Conservation (phyloP, 2,329 filamentous ascomycete genomes). For the Fusarium gaditjirri region DNA sequence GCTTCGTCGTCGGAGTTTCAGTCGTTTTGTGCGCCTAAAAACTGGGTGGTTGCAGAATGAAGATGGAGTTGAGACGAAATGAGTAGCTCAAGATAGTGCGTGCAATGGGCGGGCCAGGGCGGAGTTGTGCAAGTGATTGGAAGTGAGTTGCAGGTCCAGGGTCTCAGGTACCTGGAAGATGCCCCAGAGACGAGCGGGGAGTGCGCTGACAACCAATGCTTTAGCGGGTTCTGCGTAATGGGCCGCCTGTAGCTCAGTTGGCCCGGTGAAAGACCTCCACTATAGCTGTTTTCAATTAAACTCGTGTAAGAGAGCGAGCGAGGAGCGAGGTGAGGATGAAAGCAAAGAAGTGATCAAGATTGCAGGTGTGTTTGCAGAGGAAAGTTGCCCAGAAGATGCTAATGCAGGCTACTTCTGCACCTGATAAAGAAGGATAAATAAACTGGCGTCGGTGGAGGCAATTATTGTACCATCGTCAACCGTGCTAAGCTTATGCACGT, state of each 20-base stretch:
- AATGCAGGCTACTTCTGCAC: slow-evolving; percentile 7
- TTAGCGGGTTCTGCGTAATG: slow-evolving; percentile 31
- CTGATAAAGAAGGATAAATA: slow-evolving; percentile 24
- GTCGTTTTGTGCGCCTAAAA: slow-evolving; percentile 42
- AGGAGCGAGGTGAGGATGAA: background rate
- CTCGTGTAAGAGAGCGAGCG: background rate
- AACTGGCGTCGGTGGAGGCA: slow-evolving; percentile 5
- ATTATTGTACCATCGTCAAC: background rate
- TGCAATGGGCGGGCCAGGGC: slow-evolving; percentile 30
- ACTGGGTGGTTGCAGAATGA: slow-evolving; percentile 43
- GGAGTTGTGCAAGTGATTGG: slow-evolving; percentile 32
- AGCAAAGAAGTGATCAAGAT: background rate
- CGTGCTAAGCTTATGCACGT: slow-evolving; percentile 32
- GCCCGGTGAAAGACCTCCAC: slow-evolving; percentile 23
- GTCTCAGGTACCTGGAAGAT: slow-evolving; percentile 35
- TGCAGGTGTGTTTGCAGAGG: background rate
- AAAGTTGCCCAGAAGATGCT: background rate
- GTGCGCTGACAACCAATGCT: slow-evolving; percentile 31
- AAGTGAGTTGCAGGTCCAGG: slow-evolving; percentile 30
- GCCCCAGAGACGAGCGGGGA: slow-evolving; percentile 28
- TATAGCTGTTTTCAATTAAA: slow-evolving; percentile 15
- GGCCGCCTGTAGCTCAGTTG: slow-evolving; percentile 18
- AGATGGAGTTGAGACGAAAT: slow-evolving; percentile 46
- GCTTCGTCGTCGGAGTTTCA: slow-evolving; percentile 34
- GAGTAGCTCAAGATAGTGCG: slow-evolving; percentile 43